These are phyloP conservation scores for Maudiozyma humilis DNA, from an alignment of 1,139 yeast genomes.

Conservation along the genomic window DNA sequence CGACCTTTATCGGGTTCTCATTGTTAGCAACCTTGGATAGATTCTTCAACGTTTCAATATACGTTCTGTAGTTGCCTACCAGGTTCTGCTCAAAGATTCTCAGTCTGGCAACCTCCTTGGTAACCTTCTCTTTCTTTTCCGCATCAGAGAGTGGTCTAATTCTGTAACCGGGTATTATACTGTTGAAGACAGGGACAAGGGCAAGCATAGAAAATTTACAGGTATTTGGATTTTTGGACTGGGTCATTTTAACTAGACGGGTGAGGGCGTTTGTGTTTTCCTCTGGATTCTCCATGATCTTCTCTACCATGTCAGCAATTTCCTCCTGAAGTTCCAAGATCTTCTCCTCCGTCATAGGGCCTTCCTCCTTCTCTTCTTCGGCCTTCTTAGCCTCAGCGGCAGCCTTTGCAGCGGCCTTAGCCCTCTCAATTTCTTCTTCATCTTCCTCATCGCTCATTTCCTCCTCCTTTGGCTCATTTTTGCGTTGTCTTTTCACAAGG, in stretches of 20 bases:
- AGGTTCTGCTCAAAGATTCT: slow-evolving; percentile 75
- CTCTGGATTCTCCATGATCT: slow-evolving; percentile 82
- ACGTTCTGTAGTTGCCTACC: slow-evolving; percentile 61
- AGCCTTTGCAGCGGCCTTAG: slow-evolving; percentile 15
- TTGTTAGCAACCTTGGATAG: slow-evolving; percentile 33
- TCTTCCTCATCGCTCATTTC: slow-evolving; percentile 24
- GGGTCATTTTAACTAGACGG: slow-evolving; percentile 64
- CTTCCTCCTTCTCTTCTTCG: slow-evolving; percentile 41
- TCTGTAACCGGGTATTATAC: slow-evolving; percentile 79
- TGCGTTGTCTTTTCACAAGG: slow-evolving; percentile 29
- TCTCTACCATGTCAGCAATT: slow-evolving; percentile 72
- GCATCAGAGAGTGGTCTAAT: slow-evolving; percentile 74
- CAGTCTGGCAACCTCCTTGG: slow-evolving; percentile 68
- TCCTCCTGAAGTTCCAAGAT: slow-evolving; percentile 65
- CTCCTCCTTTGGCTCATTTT: slow-evolving; percentile 26
- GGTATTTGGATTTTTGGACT: slow-evolving; percentile 57
- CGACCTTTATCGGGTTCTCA: slow-evolving; percentile 36
- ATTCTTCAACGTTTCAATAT: slow-evolving; percentile 47
- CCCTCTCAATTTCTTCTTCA: slow-evolving; percentile 21
- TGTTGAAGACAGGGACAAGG: slow-evolving; percentile 74
- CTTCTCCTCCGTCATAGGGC: slow-evolving; percentile 49
- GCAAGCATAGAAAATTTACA: slow-evolving; percentile 71
- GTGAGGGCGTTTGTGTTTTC: slow-evolving; percentile 63
- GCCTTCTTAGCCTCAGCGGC: slow-evolving; percentile 40
- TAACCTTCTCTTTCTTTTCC: slow-evolving; percentile 74